Evolutionary conservation across 2,329 filamentous ascomycete species (phyloP).

Genomic region (Aspergillus oerlinghausenensis): DNA sequence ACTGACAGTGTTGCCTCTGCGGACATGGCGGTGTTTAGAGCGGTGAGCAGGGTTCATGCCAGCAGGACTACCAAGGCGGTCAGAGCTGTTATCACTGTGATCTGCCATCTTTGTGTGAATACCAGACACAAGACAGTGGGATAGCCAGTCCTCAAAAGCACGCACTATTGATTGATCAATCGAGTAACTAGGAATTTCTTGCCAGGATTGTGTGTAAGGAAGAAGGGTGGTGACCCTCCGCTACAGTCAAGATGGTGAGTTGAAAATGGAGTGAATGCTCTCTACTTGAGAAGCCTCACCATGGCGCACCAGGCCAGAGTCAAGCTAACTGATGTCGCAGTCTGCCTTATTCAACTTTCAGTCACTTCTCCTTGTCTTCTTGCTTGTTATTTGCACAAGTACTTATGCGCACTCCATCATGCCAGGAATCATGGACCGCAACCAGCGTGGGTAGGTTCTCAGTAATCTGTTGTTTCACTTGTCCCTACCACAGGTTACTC

Average conservation of each 20-base stretch:
- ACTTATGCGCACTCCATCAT: slow-evolving; percentile 89
- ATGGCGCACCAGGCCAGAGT: not conserved
- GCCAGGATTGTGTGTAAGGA: not conserved
- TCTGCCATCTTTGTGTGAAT: not conserved
- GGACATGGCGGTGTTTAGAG: slow-evolving; percentile 13
- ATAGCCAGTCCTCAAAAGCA: not conserved
- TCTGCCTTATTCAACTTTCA: slow-evolving; percentile 99
- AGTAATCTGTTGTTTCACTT: not conserved
- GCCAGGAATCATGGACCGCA: slow-evolving; percentile 83
- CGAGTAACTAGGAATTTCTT: not conserved
- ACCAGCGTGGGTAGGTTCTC: slow-evolving; percentile 73
- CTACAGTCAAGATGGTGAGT: slow-evolving; percentile 27
- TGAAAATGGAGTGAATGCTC: slow-evolving; percentile 5
- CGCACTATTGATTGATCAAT: not conserved
- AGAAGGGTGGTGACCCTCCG: slow-evolving; percentile 1
- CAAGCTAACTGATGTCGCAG: slow-evolving; percentile 44
- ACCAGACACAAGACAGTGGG: not conserved
- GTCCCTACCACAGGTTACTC: not conserved
- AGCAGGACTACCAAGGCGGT: slow-evolving; percentile 18
- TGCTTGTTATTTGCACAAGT: slow-evolving; percentile 93
- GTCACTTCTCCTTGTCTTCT: slow-evolving; percentile 86
- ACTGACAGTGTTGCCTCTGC: slow-evolving; percentile 3
- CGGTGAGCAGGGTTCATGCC: slow-evolving; percentile 8
- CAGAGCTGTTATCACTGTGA: slow-evolving; percentile 18
- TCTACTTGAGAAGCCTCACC: not conserved